phyloP scores from a whole-genome alignment of 2,329 filamentous ascomycete genomes.

The Magnaporthales sp. region DNA sequence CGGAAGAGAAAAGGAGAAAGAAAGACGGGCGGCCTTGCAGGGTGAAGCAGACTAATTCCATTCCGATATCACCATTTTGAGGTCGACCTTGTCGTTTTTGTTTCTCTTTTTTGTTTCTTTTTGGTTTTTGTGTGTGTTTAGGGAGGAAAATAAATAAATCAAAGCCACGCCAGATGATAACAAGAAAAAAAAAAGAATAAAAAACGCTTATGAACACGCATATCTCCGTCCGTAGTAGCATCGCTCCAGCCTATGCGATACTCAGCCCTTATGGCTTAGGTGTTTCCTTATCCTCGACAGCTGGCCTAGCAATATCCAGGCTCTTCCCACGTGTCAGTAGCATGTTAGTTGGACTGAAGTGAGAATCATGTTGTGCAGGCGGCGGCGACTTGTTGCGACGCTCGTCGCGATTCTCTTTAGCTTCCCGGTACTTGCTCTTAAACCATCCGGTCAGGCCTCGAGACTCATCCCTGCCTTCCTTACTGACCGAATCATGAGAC shows the following conservation, averaged over 20 bases:
- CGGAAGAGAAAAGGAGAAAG: background rate
- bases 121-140: background rate
- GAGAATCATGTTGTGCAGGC: constrained; percentile 19
- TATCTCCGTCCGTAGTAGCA: background rate
- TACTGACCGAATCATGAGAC: constrained; percentile 24
- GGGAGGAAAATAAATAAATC: background rate
- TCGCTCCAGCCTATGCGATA: background rate
- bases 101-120: too few relatives aligned
- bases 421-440: constrained; percentile 50
- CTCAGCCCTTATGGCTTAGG: background rate
- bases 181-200: too few relatives aligned
- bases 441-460: constrained; percentile 50
- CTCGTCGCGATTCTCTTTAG: constrained; percentile 47
- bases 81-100: background rate
- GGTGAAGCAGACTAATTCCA: background rate
- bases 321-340: constrained; percentile 35
- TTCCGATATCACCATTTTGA: background rate
- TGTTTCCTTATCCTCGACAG: constrained; percentile 22
- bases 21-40: background rate
- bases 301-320: constrained; percentile 30
- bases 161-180: background rate
- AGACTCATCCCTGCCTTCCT: constrained; percentile 32
- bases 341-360: constrained; percentile 21
- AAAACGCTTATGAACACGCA: background rate
- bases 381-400: constrained; percentile 49